Evolutionary conservation across 768 basidiomycete genomes (phyloP).

Genomic region (Trametes gibbosa): DNA sequence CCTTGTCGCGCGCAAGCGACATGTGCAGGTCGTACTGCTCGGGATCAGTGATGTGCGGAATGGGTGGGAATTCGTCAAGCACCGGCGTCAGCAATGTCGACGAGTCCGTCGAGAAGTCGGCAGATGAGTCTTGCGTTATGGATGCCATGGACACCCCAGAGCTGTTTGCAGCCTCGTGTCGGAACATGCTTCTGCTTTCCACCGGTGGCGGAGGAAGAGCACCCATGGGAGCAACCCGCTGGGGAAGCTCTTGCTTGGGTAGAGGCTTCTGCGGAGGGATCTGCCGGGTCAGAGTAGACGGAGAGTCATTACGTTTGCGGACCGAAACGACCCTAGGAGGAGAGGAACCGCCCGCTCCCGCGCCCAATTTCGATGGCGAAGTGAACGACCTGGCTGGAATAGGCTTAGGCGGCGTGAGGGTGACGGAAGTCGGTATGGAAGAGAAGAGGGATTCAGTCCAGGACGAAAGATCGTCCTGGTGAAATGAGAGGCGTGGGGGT

Average conservation of each 20-base stretch:
- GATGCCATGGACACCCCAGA: background rate
- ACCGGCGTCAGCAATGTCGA: slow-evolving; percentile 15
- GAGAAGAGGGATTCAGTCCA: slow-evolving; percentile 57
- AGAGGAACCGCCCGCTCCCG: background rate
- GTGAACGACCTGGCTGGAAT: background rate
- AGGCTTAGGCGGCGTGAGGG: slow-evolving; percentile 14
- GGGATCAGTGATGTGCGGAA: slow-evolving; percentile 8
- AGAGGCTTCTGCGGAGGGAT: slow-evolving; percentile 23
- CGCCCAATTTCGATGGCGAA: background rate
- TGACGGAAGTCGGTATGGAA: slow-evolving; percentile 40
- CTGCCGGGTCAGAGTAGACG: slow-evolving; percentile 2
- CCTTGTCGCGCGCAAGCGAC: slow-evolving; percentile 22
- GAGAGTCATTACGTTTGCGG: slow-evolving; percentile 6
- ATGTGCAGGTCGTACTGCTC: slow-evolving; percentile 9
- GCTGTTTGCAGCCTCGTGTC: slow-evolving; percentile 19
- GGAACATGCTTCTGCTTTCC: slow-evolving; percentile 16
- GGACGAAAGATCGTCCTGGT: slow-evolving; percentile 48
- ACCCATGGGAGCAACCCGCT: slow-evolving; percentile 3
- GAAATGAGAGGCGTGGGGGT: slow-evolving; percentile 57
- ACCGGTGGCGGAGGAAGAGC: slow-evolving; percentile 17
- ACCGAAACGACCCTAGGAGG: slow-evolving; percentile 6
- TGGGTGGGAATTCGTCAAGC: slow-evolving; percentile 18
- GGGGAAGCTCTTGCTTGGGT: slow-evolving; percentile 16
- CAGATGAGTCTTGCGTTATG: slow-evolving; percentile 2
- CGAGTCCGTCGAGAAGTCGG: slow-evolving; percentile 13